phyloP scores from a whole-genome alignment of 1,284 basidiomycete genomes.

The Leucoagaricus sp. region DNA sequence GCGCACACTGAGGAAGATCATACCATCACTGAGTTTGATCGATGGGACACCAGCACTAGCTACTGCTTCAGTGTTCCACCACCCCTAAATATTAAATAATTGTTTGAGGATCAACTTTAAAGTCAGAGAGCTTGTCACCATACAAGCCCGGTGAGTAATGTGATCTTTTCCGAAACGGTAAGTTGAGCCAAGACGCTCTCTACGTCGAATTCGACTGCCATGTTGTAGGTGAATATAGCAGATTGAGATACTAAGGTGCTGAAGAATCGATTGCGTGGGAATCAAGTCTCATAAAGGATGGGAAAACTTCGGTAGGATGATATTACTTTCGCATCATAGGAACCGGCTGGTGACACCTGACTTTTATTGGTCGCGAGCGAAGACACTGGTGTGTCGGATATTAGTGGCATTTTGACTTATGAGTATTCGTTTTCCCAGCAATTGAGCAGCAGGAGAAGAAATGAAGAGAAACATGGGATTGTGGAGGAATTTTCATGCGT shows the following conservation, averaged over 20 bases:
- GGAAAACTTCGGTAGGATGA: constrained; percentile 4
- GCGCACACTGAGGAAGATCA: neutral
- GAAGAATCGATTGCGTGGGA: neutral
- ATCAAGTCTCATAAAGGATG: neutral
- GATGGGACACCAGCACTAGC: constrained; percentile 46
- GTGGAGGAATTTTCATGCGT: no score
- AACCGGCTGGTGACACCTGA: neutral
- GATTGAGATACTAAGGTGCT: neutral
- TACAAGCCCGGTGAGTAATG: constrained; percentile 43
- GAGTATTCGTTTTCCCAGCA: neutral
- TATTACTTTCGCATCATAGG: neutral
- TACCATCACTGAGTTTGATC: constrained; percentile 47
- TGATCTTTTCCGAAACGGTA: constrained; percentile 42
- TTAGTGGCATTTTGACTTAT: neutral
- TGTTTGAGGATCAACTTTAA: neutral
- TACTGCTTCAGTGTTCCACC: constrained; percentile 52
- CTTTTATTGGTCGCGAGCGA: neutral
- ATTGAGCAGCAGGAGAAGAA: neutral
- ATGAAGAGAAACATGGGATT: no score
- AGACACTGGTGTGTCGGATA: neutral
- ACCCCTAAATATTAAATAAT: constrained; percentile 40
- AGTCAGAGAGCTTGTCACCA: constrained; percentile 4
- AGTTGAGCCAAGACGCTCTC: constrained; percentile 39
- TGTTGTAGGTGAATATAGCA: neutral
- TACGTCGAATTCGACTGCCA: constrained; percentile 34